Evolutionary conservation across 2,329 filamentous ascomycete species (phyloP).

Genomic region (Didymella arachidicola): DNA sequence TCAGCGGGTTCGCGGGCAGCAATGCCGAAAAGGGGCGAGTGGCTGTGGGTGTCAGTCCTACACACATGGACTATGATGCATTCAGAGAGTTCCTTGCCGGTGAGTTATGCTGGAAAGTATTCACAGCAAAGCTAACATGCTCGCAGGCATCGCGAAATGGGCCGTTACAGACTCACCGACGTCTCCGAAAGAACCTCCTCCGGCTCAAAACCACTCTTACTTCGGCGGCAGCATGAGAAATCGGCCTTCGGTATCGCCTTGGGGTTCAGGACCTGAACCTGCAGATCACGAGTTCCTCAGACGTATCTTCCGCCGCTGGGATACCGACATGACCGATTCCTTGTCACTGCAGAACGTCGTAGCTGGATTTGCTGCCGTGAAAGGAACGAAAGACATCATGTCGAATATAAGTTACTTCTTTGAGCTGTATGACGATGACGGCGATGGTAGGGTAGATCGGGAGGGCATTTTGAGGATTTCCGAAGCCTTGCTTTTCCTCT

Average conservation of each 20-base stretch:
- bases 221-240: constrained; percentile 59
- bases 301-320: constrained; percentile 87
- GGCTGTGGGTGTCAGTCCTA: constrained; percentile 86
- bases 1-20: constrained; percentile 57
- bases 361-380: constrained; percentile 86
- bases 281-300: constrained; percentile 95
- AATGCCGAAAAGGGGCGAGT: constrained; percentile 84
- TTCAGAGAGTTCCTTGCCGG: constrained; percentile 90
- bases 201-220: constrained; percentile 62
- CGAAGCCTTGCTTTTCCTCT: constrained; percentile 91
- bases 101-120: constrained; percentile 14
- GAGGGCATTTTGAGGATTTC: constrained; percentile 96
- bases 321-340: constrained; percentile 76
- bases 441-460: constrained; percentile 88
- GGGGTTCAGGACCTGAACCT: constrained; percentile 71
- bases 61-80: constrained; percentile 95
- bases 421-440: constrained; percentile 92
- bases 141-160: constrained; percentile 82
- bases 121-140: background rate
- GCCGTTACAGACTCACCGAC: constrained; percentile 85
- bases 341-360: constrained; percentile 92
- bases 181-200: constrained; percentile 61
- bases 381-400: constrained; percentile 96
- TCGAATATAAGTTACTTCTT: constrained; percentile 98
- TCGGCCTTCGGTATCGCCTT: constrained; percentile 59